These are phyloP conservation scores for Emmonsiellopsis sp. DNA, from an alignment of 2,329 filamentous ascomycete genomes.

Conservation along the genomic window DNA sequence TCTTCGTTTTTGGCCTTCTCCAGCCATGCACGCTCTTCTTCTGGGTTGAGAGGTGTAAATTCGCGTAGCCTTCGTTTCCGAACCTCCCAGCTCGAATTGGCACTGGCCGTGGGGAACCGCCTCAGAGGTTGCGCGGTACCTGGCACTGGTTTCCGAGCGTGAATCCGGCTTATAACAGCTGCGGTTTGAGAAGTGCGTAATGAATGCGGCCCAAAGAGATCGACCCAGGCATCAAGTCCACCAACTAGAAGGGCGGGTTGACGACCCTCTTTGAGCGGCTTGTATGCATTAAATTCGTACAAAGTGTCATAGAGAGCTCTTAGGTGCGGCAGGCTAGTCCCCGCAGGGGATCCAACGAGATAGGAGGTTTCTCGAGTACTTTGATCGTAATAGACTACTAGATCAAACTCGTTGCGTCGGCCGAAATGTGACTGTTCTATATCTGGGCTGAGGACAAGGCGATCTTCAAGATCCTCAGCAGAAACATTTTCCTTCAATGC, in stretches of 20 bases:
- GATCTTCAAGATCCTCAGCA: constrained; percentile 50
- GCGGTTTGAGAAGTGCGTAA: constrained; percentile 49
- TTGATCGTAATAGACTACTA: constrained; percentile 87
- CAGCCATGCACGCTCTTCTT: constrained; percentile 75
- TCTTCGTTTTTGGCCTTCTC: constrained; percentile 63
- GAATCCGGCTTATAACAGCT: constrained; percentile 37
- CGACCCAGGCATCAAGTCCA: constrained; percentile 77
- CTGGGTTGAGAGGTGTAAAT: constrained; percentile 63
- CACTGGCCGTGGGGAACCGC: constrained; percentile 42
- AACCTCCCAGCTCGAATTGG: constrained; percentile 44
- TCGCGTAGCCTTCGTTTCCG: constrained; percentile 48
- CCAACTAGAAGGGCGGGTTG: constrained; percentile 70
- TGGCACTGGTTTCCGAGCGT: constrained; percentile 24
- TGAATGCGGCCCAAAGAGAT: constrained; percentile 65
- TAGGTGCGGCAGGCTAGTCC: constrained; percentile 47
- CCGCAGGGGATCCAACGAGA: constrained; percentile 37
- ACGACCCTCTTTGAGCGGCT: constrained; percentile 54
- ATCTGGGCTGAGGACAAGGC: constrained; percentile 38
- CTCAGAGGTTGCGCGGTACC: constrained; percentile 39
- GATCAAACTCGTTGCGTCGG: constrained; percentile 63
- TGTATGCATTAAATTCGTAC: constrained; percentile 71
- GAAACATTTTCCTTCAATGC: constrained; percentile 59
- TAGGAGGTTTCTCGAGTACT: constrained; percentile 50
- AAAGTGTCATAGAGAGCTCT: constrained; percentile 69
- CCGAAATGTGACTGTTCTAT: constrained; percentile 65